These are phyloP conservation scores for Drechslerella stenobrocha DNA, from an alignment of 2,329 filamentous ascomycete species.

Conservation along the genomic window DNA sequence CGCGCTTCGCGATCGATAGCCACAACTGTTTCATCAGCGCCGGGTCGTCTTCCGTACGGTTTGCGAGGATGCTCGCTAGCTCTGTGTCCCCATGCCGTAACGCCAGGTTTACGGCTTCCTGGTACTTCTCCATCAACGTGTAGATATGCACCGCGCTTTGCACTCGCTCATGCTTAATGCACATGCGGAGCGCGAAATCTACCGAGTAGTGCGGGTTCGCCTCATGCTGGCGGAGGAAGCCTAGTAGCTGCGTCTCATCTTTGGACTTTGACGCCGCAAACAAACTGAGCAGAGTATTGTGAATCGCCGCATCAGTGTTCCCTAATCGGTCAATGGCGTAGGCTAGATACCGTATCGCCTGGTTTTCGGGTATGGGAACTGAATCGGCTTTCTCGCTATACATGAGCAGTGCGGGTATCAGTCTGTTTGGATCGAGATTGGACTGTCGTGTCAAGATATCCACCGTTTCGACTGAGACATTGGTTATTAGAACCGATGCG, in stretches of 20 bases:
- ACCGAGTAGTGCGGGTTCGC: constrained; percentile 86
- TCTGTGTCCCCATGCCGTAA: constrained; percentile 87
- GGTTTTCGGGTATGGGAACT: constrained; percentile 63
- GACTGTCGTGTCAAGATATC: constrained; percentile 92
- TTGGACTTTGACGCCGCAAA: constrained; percentile 82
- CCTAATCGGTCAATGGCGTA: constrained; percentile 87
- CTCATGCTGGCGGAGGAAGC: constrained; percentile 88
- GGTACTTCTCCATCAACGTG: constrained; percentile 91
- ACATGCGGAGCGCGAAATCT: constrained; percentile 92
- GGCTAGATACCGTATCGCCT: constrained; percentile 89
- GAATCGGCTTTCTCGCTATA: constrained; percentile 74
- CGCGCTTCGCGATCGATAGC: constrained; percentile 91
- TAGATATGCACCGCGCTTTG: constrained; percentile 97
- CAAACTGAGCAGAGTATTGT: constrained; percentile 95
- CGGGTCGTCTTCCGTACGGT: constrained; percentile 76
- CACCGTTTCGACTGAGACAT: constrained; percentile 81
- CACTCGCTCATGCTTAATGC: constrained; percentile 90
- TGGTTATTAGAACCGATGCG: constrained; percentile 92
- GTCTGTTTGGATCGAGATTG: constrained; percentile 78
- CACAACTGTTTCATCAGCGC: constrained; percentile 88
- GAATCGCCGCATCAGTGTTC: constrained; percentile 80
- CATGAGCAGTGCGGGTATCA: constrained; percentile 90
- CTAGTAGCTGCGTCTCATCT: constrained; percentile 81
- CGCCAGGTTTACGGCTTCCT: constrained; percentile 88
- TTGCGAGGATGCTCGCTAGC: constrained; percentile 84